These are phyloP conservation scores for Nicotiana paniculata DNA, from an alignment of 257 asterid species.

Conservation along the genomic window DNA sequence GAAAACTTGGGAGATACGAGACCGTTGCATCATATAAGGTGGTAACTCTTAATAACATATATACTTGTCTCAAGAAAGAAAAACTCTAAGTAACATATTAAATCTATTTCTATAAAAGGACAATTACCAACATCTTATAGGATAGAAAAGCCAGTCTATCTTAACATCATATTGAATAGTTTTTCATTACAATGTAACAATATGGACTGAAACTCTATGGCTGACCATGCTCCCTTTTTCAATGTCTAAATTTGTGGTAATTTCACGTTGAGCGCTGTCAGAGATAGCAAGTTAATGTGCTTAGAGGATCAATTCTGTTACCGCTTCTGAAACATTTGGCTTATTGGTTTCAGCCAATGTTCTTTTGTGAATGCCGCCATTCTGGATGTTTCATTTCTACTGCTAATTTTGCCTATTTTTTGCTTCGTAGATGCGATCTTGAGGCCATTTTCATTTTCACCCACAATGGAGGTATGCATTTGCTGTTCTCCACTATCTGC, in stretches of 20 bases:
- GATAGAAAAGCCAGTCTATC: not conserved
- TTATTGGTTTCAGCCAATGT: not conserved
- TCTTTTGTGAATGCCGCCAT: not conserved
- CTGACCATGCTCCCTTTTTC: not conserved
- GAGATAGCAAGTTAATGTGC: not conserved
- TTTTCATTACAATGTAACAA: not conserved
- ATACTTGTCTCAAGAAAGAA: no score
- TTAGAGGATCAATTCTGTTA: not conserved
- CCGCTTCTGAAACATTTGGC: not conserved
- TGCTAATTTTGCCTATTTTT: conserved; percentile 18
- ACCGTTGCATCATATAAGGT: not conserved
- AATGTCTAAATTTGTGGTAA: not conserved
- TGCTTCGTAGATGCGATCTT: conserved; percentile 42
- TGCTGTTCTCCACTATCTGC: not conserved
- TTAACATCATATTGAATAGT: not conserved
- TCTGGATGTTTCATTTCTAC: not conserved
- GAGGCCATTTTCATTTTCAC: conserved; percentile 76
- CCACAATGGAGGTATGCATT: conserved; percentile 76
- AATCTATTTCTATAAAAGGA: not conserved
- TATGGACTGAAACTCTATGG: not conserved
- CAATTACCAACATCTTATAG: not conserved
- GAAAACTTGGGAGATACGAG: not conserved
- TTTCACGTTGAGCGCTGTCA: not conserved
- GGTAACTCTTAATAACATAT: not conserved
- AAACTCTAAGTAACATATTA: not conserved